A percentile compares a stretch with the other conserved stretches of the same genome.
Evolutionary conservation across 2,329 filamentous ascomycete species (phyloP).

Genomic region (Sclerotinia minor): DNA sequence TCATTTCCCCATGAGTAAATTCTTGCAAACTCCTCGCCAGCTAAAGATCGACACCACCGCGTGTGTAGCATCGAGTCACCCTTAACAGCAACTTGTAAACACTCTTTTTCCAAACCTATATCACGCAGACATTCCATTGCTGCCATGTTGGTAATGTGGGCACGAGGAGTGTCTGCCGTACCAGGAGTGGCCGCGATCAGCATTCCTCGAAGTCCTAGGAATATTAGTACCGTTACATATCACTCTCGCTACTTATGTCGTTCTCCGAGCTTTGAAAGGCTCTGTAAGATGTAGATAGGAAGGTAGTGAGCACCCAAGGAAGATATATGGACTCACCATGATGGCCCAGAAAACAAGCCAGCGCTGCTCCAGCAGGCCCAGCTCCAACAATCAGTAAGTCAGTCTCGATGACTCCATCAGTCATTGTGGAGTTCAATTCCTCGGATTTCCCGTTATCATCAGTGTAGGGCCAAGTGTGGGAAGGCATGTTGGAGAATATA

Average conservation of each 20-base stretch:
- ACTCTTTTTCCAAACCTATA: slow-evolving; percentile 50
- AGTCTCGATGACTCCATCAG: slow-evolving; percentile 39
- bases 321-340: slow-evolving; percentile 44
- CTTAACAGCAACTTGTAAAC: slow-evolving; percentile 43
- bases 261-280: not conserved
- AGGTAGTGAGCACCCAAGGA: not conserved
- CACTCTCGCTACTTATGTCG: not conserved
- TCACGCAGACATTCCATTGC: slow-evolving; percentile 57
- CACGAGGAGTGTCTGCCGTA: slow-evolving; percentile 57
- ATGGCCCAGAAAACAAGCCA: slow-evolving; percentile 54
- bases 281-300: not conserved
- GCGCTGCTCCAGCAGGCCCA: slow-evolving; percentile 55
- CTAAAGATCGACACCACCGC: slow-evolving; percentile 54
- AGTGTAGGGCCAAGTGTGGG: slow-evolving; percentile 15
- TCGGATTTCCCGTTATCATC: not conserved
- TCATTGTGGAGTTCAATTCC: not conserved
- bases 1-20: slow-evolving; percentile 54
- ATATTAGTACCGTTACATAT: not conserved
- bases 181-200: slow-evolving; percentile 52
- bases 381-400: slow-evolving; percentile 53
- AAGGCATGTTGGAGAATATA: not conserved
- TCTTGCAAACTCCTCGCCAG: slow-evolving; percentile 53
- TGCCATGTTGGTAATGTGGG: slow-evolving; percentile 60
- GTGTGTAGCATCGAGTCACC: slow-evolving; percentile 51
- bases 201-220: slow-evolving; percentile 51